Percentiles rank a stretch among this genome's conserved stretches.
These are phyloP conservation scores for Phytophthora podocarpi DNA, from an alignment of 352 stramenopile genomes.

Conservation along the genomic window DNA sequence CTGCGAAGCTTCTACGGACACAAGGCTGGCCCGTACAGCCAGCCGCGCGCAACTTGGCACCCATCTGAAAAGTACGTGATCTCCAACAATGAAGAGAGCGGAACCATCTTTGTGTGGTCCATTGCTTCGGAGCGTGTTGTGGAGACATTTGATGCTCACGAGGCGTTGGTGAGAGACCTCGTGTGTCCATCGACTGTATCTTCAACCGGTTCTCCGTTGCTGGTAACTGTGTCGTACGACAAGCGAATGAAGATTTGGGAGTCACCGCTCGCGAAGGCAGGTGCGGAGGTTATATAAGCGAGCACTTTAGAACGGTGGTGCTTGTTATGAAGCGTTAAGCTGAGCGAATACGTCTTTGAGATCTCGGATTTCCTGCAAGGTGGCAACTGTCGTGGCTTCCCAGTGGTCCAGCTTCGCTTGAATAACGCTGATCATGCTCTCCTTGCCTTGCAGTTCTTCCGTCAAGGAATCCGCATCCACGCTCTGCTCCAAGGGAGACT, in stretches of 20 bases:
- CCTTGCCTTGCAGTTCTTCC: constrained; percentile 45
- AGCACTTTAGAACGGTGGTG: constrained; percentile 5
- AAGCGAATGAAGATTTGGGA: constrained; percentile 78
- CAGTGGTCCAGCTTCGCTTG: constrained; percentile 66
- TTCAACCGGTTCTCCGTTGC: constrained; percentile 21
- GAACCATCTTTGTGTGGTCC: constrained; percentile 70
- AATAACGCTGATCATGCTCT: constrained; percentile 49
- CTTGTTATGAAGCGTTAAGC: constrained; percentile 37
- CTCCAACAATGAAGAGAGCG: constrained; percentile 80
- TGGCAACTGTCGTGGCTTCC: constrained; percentile 67
- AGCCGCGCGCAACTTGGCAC: constrained; percentile 76
- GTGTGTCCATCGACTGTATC: constrained; percentile 21
- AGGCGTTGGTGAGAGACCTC: constrained; percentile 69
- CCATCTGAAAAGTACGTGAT: constrained; percentile 85
- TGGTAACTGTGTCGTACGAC: constrained; percentile 85
- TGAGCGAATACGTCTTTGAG: constrained; percentile 70
- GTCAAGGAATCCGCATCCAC: constrained; percentile 29
- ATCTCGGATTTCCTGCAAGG: constrained; percentile 72
- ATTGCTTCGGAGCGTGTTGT: constrained; percentile 79
- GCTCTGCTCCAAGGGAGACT: constrained; percentile 48
- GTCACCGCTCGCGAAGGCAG: constrained; percentile 19
- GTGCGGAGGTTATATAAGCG: constrained; percentile 20
- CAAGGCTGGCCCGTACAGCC: constrained; percentile 83
- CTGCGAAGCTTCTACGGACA: constrained; percentile 85
- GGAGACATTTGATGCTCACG: constrained; percentile 70